phyloP scores from a whole-genome alignment of 345 rosid species.

The Aquilaria yunnanensis region DNA sequence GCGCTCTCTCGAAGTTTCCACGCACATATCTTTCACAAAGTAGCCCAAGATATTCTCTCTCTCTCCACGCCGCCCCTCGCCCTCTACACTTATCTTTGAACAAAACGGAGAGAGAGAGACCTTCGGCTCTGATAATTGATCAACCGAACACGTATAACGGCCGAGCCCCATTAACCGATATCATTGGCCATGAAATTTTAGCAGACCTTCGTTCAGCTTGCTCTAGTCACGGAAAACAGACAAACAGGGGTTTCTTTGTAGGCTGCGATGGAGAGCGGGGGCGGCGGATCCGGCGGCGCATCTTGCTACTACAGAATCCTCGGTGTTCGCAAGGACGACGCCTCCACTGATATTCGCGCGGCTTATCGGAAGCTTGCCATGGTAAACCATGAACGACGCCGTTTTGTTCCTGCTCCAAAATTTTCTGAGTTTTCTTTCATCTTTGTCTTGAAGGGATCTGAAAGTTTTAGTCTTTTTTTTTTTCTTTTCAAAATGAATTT shows the following conservation, averaged over 20 bases:
- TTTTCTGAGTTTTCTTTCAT: background rate
- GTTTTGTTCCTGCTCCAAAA: background rate
- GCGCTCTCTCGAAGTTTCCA: constrained; percentile 49
- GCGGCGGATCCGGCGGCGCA: constrained; percentile 38
- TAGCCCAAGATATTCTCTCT: constrained; percentile 29
- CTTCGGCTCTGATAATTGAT: no score
- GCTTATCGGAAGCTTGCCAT: constrained; percentile 89
- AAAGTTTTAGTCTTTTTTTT: background rate
- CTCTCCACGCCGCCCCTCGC: background rate
- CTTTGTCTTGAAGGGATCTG: background rate
- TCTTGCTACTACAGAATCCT: constrained; percentile 74
- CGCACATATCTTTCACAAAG: background rate
- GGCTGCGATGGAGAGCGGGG: constrained; percentile 40
- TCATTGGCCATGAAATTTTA: no score
- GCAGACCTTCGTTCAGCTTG: background rate
- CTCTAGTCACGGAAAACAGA: background rate
- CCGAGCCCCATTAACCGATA: no score
- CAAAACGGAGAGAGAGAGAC: background rate
- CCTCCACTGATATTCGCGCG: constrained; percentile 71
- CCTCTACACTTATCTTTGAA: background rate
- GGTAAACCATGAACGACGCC: constrained; percentile 29
- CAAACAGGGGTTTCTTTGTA: background rate
- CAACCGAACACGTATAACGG: no score
- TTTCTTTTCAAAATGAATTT: background rate
- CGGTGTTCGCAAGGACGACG: constrained; percentile 73